Evolutionary conservation across 2,329 filamentous ascomycete genomes (phyloP).

Genomic region (Penicillium frequentans): DNA sequence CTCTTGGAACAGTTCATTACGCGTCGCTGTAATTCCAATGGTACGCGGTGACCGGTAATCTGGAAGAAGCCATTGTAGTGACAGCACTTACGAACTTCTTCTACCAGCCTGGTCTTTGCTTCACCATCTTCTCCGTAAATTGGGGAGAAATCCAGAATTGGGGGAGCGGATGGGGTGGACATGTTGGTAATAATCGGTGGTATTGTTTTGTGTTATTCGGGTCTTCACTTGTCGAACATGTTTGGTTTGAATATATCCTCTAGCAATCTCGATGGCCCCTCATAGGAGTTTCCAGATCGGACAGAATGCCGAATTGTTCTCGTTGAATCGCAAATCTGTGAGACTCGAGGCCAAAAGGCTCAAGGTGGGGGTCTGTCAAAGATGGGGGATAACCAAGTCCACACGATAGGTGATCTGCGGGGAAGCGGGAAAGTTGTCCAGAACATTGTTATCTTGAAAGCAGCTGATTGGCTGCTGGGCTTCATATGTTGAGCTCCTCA

Average conservation of each 20-base stretch:
- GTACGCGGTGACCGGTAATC: slow-evolving; percentile 44
- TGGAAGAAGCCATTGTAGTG: slow-evolving; percentile 47
- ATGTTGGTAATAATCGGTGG: slow-evolving; percentile 16
- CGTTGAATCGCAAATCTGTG: neutral
- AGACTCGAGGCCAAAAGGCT: neutral
- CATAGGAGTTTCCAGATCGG: neutral
- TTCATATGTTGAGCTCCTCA: neutral
- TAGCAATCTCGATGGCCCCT: neutral
- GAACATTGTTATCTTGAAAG: slow-evolving; percentile 1
- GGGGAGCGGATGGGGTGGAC: slow-evolving; percentile 27
- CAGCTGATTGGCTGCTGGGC: neutral
- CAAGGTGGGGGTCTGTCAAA: slow-evolving; percentile 17
- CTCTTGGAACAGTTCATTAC: slow-evolving; percentile 41
- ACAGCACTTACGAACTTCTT: slow-evolving; percentile 27
- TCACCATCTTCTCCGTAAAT: slow-evolving; percentile 31
- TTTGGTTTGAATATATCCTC: slow-evolving; percentile 11
- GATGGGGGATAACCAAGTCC: slow-evolving; percentile 24
- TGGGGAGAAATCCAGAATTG: slow-evolving; percentile 35
- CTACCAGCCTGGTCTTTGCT: slow-evolving; percentile 30
- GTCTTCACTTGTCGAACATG: slow-evolving; percentile 14
- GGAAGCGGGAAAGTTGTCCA: neutral
- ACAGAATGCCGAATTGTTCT: slow-evolving; percentile 23
- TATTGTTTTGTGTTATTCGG: slow-evolving; percentile 4
- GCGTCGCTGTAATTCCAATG: slow-evolving; percentile 37
- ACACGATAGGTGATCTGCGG: slow-evolving; percentile 19